phyloP scores from a whole-genome alignment of 2,329 filamentous ascomycete species.

The Botrytis tulipae region DNA sequence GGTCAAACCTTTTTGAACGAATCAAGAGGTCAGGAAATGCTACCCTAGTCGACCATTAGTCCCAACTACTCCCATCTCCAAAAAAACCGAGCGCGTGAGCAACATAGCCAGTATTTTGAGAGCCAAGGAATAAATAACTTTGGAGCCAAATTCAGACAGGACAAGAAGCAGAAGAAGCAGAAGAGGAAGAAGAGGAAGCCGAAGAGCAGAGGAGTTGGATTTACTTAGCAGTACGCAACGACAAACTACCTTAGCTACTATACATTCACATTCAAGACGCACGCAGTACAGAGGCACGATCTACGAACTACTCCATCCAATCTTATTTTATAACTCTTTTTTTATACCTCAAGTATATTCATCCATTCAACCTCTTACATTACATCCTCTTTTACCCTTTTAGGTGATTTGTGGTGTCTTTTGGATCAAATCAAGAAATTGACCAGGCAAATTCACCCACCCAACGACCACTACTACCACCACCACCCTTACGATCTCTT shows the following conservation, averaged over 20 bases:
- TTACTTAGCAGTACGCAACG: background rate
- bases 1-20: background rate
- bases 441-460: background rate
- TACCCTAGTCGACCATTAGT: background rate
- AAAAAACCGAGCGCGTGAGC: slow-evolving; percentile 6
- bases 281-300: background rate
- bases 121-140: slow-evolving; percentile 1
- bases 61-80: background rate
- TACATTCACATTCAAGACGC: background rate
- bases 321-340: background rate
- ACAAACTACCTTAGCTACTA: background rate
- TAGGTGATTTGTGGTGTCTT: background rate
- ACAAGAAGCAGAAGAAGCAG: background rate
- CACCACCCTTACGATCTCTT: background rate
- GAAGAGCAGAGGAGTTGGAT: background rate
- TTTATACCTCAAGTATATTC: background rate
- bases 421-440: background rate
- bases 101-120: background rate
- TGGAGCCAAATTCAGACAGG: background rate
- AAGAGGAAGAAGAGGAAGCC: background rate
- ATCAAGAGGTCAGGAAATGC: background rate
- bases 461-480: background rate
- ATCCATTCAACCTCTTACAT: background rate
- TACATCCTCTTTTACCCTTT: background rate
- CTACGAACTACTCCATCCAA: background rate